Evolutionary conservation across 169 alveolate genomes (phyloP).

Genomic region (Plasmodium cynomolgi): DNA sequence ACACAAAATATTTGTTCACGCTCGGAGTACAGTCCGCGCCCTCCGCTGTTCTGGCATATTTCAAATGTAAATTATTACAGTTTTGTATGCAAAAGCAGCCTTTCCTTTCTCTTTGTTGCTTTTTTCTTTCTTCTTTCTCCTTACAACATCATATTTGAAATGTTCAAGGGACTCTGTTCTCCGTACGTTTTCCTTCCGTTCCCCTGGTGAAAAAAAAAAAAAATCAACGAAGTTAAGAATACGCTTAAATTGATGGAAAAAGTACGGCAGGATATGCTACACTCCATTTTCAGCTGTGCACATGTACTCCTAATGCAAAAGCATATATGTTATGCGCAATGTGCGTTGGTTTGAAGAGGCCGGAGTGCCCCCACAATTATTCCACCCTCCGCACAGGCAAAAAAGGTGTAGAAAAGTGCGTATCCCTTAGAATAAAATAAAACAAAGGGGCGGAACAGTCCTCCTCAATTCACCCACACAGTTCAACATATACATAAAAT

Average conservation of each 20-base stretch:
- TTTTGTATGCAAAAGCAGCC: not conserved
- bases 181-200: slow-evolving; percentile 19
- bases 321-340: not conserved
- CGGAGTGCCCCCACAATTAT: not conserved
- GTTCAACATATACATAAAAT: not conserved
- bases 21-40: not conserved
- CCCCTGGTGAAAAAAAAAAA: slow-evolving; percentile 34
- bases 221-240: not conserved
- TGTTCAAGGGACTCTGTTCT: slow-evolving; percentile 9
- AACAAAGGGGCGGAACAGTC: not conserved
- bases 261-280: not conserved
- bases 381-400: not conserved
- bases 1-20: slow-evolving; percentile 8
- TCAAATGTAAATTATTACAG: not conserved
- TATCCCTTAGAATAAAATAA: not conserved
- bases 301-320: not conserved
- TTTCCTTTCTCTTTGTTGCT: not conserved
- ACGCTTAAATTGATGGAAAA: not conserved
- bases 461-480: not conserved
- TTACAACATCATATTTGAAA: slow-evolving; percentile 61
- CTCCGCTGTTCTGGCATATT: not conserved
- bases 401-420: not conserved
- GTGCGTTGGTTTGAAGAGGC: not conserved
- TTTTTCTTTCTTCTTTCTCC: not conserved
- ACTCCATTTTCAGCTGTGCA: not conserved